Evolutionary conservation across 768 basidiomycete species (phyloP).

Genomic region (Lentinula edodes): DNA sequence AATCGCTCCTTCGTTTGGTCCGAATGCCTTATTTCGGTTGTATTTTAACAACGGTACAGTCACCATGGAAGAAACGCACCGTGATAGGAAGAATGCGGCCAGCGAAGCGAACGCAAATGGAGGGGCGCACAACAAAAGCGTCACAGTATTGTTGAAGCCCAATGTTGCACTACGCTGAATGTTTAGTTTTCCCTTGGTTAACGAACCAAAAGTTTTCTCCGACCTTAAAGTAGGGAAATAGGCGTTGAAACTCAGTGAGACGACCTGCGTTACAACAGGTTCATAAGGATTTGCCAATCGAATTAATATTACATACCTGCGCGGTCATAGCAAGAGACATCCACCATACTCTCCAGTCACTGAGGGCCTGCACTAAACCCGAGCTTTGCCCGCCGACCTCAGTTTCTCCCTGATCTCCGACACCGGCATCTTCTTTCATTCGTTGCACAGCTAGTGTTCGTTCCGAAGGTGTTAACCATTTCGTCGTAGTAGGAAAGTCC

Average conservation of each 20-base stretch:
- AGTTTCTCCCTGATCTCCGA: conserved; percentile 42
- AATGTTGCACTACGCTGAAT: conserved; percentile 41
- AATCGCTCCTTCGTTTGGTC: conserved; percentile 73
- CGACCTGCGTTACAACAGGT: background rate
- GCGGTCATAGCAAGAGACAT: conserved; percentile 58
- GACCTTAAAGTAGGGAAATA: conserved; percentile 66
- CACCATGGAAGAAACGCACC: conserved; percentile 28
- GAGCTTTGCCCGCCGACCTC: conserved; percentile 27
- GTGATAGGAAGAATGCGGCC: conserved; percentile 46
- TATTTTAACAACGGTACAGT: background rate
- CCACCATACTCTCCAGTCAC: conserved; percentile 85
- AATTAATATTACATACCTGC: conserved; percentile 34
- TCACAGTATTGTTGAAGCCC: conserved; percentile 58
- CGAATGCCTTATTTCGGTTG: conserved; percentile 49
- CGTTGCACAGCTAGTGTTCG: conserved; percentile 37
- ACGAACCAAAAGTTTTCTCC: background rate
- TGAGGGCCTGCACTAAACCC: conserved; percentile 59
- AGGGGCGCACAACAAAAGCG: conserved; percentile 73
- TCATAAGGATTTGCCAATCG: no score
- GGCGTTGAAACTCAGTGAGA: conserved; percentile 67
- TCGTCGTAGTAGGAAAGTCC: conserved; percentile 37
- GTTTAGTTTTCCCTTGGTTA: background rate
- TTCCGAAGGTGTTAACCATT: conserved; percentile 30
- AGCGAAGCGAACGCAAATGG: conserved; percentile 70
- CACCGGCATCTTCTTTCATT: conserved; percentile 61